Base-by-base conservation (phyloP, 768 basidiomycete species). In the Daedaleopsis nitida region DNA sequence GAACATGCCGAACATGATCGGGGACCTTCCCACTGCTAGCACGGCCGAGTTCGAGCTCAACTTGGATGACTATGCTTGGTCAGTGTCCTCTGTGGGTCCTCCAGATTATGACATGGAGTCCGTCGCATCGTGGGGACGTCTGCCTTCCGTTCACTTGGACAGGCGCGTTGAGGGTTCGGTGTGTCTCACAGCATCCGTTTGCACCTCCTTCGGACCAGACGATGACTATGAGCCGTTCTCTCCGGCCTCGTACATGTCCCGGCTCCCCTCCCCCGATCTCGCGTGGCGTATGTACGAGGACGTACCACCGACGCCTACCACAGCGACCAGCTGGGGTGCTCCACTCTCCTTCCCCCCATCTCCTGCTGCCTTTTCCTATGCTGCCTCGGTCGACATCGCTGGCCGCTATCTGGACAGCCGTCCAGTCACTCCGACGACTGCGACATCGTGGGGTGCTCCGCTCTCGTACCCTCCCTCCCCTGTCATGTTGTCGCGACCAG, bases 51-150 rank as follows among this genome's bases (percentile, higher is more conserved):
- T 78, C 13, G 81, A 80, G 60, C 73, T 88, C 55, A 80, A 87
- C 63, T 72, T 87, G 32, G 84, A 84, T 45, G 89, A 91, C 64
- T 92, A 81, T 67, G 69, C 79, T 10, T 92, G 88, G 86, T 89
- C 88, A 10, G 78, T 84, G 24, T 86, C 87, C 9, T 90, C 89
- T 8, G 72, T 73, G 2, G 89, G 90, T n/a, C 90, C 89, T 21
- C 75, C 74, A 6, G 72, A 73, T 13, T 70, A 72, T 35, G 77
- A 79, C 47, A 70, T 75, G 13, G 70, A 77, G 35, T 81, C 80
- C 3, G 71, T 76, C 12, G 54, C 72, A 8, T 76, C 77, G 11
- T 77, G 73, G 62, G 73, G 73, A 60, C 74, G 74, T 44, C 68
- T 78, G 39, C 77, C 77, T 23, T 90, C 88, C 12, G 73, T 89